Conservation (phyloP, 2,329 filamentous ascomycete genomes). For the Neonectria faginata region DNA sequence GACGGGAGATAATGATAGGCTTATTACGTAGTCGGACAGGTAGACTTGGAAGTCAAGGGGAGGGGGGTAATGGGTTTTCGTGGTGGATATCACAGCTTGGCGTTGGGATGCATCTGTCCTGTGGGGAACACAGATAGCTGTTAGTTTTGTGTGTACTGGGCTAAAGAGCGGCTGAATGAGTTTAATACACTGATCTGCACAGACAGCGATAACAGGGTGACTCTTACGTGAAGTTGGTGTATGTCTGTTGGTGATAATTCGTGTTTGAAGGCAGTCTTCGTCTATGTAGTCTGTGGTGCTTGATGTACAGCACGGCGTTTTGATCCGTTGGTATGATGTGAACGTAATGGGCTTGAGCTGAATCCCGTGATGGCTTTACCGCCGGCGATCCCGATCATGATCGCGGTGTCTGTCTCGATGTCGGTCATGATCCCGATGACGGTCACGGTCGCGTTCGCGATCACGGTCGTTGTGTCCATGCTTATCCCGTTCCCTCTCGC, state of each 20-base stretch:
- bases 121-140: constrained; percentile 33
- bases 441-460: constrained; percentile 41
- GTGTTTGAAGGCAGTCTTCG: constrained; percentile 3
- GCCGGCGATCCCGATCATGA: constrained; percentile 40
- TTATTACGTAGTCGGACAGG: constrained; percentile 22
- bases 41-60: constrained; percentile 24
- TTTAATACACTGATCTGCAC: constrained; percentile 22
- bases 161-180: constrained; percentile 35
- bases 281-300: constrained; percentile 28
- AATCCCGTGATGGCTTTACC: constrained; percentile 28
- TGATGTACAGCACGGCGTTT: constrained; percentile 8
- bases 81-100: constrained; percentile 22
- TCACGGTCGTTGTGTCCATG: constrained; percentile 51
- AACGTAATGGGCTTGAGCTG: neutral
- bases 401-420: constrained; percentile 40
- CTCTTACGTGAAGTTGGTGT: constrained; percentile 27
- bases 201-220: neutral
- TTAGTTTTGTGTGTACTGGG: constrained; percentile 24
- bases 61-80: constrained; percentile 12
- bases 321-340: neutral
- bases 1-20: neutral
- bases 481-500: constrained; percentile 54
- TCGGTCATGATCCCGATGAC: constrained; percentile 37
- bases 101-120: constrained; percentile 25
- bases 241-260: neutral